Evolutionary conservation across 208 protist genomes (phyloP), one percentile per base, ranked within the genome.

Genomic region (Porcisia hertigi): DNA sequence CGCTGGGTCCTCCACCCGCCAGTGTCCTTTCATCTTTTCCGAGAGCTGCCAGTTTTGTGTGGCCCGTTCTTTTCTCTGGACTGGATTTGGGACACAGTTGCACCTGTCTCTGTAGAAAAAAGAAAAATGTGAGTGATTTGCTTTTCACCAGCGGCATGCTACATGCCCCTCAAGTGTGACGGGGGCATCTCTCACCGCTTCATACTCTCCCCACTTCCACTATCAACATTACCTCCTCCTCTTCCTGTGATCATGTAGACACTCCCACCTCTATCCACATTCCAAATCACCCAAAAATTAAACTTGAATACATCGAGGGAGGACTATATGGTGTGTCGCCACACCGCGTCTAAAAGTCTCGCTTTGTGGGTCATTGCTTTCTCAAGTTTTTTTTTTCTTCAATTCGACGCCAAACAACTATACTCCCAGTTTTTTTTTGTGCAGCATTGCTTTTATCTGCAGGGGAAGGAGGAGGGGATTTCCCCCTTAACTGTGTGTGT

Each of bases 1-100:
- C 30, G 30, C 30, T 30, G 30, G 30, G 30, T 30, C 30, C 30
- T 30, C 30, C 30, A 30, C 30, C 30, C 30, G 30, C 30, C 18
- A 20, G 63, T 49, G 62, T 73, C 41, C 74, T 52, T 18, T 25
- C 62, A 43, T 49, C 54, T 12, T 77, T 72, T 11, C 77, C 36
- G 7, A 30, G 0, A 12, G 20, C 20, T 18, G 12, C 52, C 52
- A 18, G 66, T 11, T 47, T 55, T 54, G 52, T 18, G 7, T 18
- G 52, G 16, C 52, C 20, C 52, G 20, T 18, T 3, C 14, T 18
- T 54, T 54, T 54, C 16, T 54, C 6, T 18, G 20, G 7, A 11
- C 52, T 54, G 12, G 12, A 11, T 54, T 18, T 54, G 52, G 12
- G 6, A 23, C 52, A 18, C 20, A 11, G 3, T 18, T 54, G 52